Conservation (phyloP, 192 early-diverging fungal species). For the Mortierella alpina region DNA sequence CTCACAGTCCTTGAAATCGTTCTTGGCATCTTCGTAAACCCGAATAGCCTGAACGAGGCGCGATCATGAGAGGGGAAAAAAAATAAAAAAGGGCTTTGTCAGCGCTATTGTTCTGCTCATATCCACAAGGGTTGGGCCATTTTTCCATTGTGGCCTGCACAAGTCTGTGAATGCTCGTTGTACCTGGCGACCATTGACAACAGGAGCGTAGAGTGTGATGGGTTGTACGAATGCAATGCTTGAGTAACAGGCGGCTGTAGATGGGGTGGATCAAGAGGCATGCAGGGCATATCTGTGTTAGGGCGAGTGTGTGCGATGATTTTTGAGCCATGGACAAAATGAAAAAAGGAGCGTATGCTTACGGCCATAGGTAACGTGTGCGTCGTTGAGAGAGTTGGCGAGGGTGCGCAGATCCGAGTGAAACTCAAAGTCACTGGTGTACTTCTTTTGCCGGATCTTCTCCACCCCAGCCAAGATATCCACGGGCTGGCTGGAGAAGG, state of each 20-base stretch:
- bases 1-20: constrained; percentile 10
- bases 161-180: too few relatives aligned
- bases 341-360: neutral
- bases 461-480: constrained; percentile 9
- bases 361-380: constrained; percentile 19
- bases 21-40: neutral
- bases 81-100: neutral
- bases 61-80: neutral
- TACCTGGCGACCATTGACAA: constrained; percentile 24
- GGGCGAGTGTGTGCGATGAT: neutral
- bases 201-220: constrained; percentile 16
- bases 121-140: too few relatives aligned
- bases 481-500: constrained; percentile 11
- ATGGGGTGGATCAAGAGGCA: neutral
- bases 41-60: constrained; percentile 1
- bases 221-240: neutral
- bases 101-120: too few relatives aligned
- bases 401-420: neutral
- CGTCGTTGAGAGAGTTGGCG: constrained; percentile 11
- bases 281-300: neutral
- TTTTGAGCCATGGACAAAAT: neutral
- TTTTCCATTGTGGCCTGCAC: too few relatives aligned
- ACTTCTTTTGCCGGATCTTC: constrained; percentile 9
- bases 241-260: constrained; percentile 9
- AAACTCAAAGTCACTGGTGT: constrained; percentile 15